Evolutionary conservation across 805 yeast genomes (phyloP).

Genomic region (Teunomyces gatunensis): DNA sequence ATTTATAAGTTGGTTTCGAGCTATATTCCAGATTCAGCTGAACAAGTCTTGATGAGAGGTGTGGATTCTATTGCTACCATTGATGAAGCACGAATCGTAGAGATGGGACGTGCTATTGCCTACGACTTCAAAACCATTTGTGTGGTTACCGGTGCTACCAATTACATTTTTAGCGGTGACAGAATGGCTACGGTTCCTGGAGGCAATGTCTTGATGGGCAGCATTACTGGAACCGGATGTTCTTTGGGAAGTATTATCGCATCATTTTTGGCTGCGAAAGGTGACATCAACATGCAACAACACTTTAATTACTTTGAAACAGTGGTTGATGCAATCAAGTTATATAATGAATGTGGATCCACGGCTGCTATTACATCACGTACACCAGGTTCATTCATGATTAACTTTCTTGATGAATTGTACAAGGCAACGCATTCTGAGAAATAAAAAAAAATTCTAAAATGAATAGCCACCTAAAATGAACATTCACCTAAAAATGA

Average conservation of each 20-base stretch:
- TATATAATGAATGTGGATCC: constrained; percentile 63
- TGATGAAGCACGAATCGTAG: constrained; percentile 21
- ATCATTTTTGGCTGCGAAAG: constrained; percentile 49
- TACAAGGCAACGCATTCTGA: constrained; percentile 9
- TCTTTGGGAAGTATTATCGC: constrained; percentile 73
- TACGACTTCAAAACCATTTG: constrained; percentile 53
- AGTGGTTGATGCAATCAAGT: constrained; percentile 50
- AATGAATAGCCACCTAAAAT: no score
- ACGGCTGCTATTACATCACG: constrained; percentile 40
- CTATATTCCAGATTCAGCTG: constrained; percentile 6
- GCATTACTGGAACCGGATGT: constrained; percentile 82
- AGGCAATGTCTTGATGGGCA: constrained; percentile 61
- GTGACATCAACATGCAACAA: constrained; percentile 16
- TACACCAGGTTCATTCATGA: constrained; percentile 58
- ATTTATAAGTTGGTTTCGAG: constrained; percentile 36
- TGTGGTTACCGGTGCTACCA: constrained; percentile 62
- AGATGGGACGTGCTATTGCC: constrained; percentile 51
- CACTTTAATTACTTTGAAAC: constrained; percentile 38
- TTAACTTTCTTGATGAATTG: constrained; percentile 45
- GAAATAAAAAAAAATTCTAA: background rate
- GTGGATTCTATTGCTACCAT: constrained; percentile 53
- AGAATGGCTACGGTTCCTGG: constrained; percentile 43
- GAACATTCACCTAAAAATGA: no score
- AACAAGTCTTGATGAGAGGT: constrained; percentile 54
- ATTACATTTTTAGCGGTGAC: constrained; percentile 23